Evolutionary conservation across 1,284 basidiomycete genomes (phyloP), one percentile per base, ranked within the genome.

Genomic region (Chiua sp.): DNA sequence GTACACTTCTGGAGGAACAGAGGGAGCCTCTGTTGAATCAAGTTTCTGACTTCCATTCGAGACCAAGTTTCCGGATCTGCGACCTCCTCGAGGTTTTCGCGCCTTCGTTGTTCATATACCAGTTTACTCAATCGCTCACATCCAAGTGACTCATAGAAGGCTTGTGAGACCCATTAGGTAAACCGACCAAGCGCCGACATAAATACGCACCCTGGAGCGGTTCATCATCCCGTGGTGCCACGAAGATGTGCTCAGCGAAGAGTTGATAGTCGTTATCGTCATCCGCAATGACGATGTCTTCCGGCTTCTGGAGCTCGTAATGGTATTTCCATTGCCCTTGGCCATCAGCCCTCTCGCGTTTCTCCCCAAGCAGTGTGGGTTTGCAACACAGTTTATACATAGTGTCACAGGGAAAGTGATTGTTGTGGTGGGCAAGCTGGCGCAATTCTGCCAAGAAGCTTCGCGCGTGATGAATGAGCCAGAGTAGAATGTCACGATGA

Each of bases 1-100:
- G 86, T 87, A 62, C 93, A 89, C 67, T 97, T 94, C 53, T 95
- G 91, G 7, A 98, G 79, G 79, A 98, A 98, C 30, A 98, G 80
- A 0, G 94, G 93, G 16, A 97, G 81, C n/a, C 96, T 82, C 75
- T 98, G 91, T 20, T 96, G 76, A 3, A 96, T 86, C 47, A 93
- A 79, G 1, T 77, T 65, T 11, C 83, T 82, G 18, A 81, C 82
- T 13, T 86, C 82, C 7, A 18, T 39, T 18, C 15, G 37, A 6
- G 68, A 65, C 1, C 86, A 82, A 28, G 75, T 73, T 59, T 78
- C 81, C 1, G 81, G 78, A 46, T 78, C 74, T 53, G 72, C 72
- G 22, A 87, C 72, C 68, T 90, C 87, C 5, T 68, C 72, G 3
- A 80, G 78, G 0, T 83, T 81, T 54, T 86, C 81, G 68, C 92